Evolutionary conservation across 176 grass and related monocot species (phyloP).

Genomic region (Oryza punctata): DNA sequence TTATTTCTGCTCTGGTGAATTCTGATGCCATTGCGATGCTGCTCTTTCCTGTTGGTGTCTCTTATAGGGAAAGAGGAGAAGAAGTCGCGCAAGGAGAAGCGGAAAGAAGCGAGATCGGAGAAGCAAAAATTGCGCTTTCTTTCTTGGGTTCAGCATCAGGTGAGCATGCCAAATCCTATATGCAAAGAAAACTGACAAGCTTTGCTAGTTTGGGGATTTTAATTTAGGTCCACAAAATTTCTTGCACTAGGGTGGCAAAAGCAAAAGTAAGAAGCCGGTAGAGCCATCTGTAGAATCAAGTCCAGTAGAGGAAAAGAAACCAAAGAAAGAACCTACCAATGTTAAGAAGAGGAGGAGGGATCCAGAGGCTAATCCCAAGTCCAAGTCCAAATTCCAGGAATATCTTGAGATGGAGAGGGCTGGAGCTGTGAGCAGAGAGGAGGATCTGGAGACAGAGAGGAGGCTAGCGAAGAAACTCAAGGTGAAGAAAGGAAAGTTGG

Average conservation of each 20-base stretch:
- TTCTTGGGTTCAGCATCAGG: slow-evolving; percentile 65
- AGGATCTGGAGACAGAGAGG: slow-evolving; percentile 75
- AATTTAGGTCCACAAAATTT: not conserved
- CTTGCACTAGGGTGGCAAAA: slow-evolving; percentile 47
- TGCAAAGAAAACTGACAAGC: not conserved
- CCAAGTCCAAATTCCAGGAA: slow-evolving; percentile 70
- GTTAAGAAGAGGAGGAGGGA: slow-evolving; percentile 46
- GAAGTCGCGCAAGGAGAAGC: slow-evolving; percentile 54
- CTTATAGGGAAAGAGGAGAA: slow-evolving; percentile 33
- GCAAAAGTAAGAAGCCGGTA: slow-evolving; percentile 41
- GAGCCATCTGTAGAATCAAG: not conserved
- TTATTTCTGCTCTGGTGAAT: not conserved
- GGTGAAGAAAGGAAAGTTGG: slow-evolving; percentile 81
- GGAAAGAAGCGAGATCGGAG: slow-evolving; percentile 52
- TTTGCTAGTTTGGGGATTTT: not conserved
- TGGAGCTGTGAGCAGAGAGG: slow-evolving; percentile 45
- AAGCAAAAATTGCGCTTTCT: slow-evolving; percentile 49
- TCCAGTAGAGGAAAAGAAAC: slow-evolving; percentile 37
- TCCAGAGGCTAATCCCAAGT: slow-evolving; percentile 32
- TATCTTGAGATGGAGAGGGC: slow-evolving; percentile 82
- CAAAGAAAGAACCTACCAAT: slow-evolving; percentile 18
- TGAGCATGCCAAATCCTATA: slow-evolving; percentile 1
- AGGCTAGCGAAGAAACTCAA: slow-evolving; percentile 84
- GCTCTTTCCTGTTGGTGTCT: not conserved
- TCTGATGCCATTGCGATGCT: not conserved